Conservation (phyloP, 345 rosid genomes). For the Physaria fendleri region DNA sequence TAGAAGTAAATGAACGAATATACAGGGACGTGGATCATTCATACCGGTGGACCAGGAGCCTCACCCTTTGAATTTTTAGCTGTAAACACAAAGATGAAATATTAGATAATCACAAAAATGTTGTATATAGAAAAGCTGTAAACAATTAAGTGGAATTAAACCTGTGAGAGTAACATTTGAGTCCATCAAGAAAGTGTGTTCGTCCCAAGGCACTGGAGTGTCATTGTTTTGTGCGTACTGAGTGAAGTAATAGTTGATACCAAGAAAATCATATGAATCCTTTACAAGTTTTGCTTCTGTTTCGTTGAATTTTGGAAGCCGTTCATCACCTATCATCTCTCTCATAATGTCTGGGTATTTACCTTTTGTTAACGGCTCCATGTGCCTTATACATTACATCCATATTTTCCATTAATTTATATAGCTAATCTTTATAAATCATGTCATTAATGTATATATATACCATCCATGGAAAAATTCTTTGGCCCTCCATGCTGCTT, state of each 20-base stretch:
- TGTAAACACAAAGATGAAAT: background rate
- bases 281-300: background rate
- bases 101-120: background rate
- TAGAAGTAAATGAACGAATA: background rate
- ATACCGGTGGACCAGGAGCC: conserved; percentile 15
- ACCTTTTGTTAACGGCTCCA: conserved; percentile 27
- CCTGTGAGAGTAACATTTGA: background rate
- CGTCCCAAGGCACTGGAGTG: background rate
- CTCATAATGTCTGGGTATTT: no score
- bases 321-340: conserved; percentile 10
- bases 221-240: no score
- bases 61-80: background rate
- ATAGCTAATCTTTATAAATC: background rate
- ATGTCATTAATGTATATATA: background rate
- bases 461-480: conserved; percentile 23
- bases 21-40: background rate
- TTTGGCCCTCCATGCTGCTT: conserved; percentile 1
- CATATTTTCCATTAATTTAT: background rate
- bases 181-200: background rate
- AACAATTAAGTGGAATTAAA: background rate
- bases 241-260: conserved; percentile 23
- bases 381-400: background rate
- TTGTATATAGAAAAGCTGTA: background rate
- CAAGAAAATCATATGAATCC: conserved; percentile 21
- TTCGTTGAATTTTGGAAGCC: conserved; percentile 8